These are phyloP conservation scores for Sungouiozyma ichnusensis DNA, from an alignment of 805 yeast species.

Conservation along the genomic window DNA sequence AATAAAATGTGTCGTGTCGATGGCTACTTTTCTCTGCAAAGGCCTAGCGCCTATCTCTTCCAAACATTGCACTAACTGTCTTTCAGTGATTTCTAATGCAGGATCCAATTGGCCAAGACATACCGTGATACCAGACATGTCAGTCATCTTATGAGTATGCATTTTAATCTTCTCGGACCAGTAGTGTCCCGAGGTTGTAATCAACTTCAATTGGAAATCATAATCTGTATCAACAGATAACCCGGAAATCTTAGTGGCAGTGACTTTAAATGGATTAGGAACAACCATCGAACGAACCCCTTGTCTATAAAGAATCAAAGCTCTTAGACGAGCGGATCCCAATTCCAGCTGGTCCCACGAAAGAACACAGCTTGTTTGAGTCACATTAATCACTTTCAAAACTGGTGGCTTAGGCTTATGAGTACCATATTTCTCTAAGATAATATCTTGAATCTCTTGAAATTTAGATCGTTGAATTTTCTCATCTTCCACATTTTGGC, in stretches of 20 bases:
- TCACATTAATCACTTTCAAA: conserved; percentile 60
- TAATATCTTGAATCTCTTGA: conserved; percentile 57
- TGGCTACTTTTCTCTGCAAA: conserved; percentile 57
- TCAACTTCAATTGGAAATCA: conserved; percentile 66
- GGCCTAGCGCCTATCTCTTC: conserved; percentile 74
- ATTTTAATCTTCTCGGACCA: conserved; percentile 57
- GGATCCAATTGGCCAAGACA: conserved; percentile 75
- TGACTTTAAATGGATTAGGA: conserved; percentile 70
- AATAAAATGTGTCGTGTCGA: conserved; percentile 93
- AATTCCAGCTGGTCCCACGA: conserved; percentile 85
- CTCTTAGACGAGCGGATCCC: conserved; percentile 72
- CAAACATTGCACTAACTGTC: conserved; percentile 55
- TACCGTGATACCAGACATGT: conserved; percentile 81
- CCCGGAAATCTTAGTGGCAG: conserved; percentile 82
- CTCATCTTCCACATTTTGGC: conserved; percentile 63
- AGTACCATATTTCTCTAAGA: conserved; percentile 61
- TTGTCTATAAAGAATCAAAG: conserved; percentile 61
- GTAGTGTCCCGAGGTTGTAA: conserved; percentile 83
- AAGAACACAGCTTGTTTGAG: conserved; percentile 90
- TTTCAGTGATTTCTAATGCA: conserved; percentile 35
- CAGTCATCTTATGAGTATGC: conserved; percentile 92
- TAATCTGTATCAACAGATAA: conserved; percentile 78
- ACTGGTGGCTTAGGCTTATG: conserved; percentile 62
- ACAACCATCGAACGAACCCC: conserved; percentile 61
- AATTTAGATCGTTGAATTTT: conserved; percentile 47